phyloP scores from a whole-genome alignment of 2,329 filamentous ascomycete genomes.

The Pyricularia grisea region DNA sequence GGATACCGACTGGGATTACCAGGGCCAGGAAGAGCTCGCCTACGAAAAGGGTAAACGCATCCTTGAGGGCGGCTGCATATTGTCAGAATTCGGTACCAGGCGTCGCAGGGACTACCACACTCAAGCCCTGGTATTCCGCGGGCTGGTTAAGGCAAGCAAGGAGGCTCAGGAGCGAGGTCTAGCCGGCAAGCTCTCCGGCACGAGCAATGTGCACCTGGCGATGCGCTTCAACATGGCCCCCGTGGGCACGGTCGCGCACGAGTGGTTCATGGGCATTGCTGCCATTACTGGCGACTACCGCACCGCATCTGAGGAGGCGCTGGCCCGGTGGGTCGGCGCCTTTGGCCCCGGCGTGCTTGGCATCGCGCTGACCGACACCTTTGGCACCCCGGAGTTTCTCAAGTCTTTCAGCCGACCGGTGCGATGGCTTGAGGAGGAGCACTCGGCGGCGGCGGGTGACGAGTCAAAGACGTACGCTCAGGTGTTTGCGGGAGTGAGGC shows the following conservation, averaged over 20 bases:
- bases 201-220: conserved; percentile 93
- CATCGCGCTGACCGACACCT: conserved; percentile 92
- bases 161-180: conserved; percentile 49
- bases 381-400: conserved; percentile 85
- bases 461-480: conserved; percentile 61
- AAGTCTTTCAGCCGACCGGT: conserved; percentile 67
- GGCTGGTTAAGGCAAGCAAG: conserved; percentile 68
- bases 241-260: conserved; percentile 83
- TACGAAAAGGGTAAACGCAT: conserved; percentile 71
- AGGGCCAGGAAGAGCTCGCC: conserved; percentile 77
- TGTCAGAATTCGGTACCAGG: conserved; percentile 91
- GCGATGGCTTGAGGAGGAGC: conserved; percentile 25
- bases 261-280: conserved; percentile 99
- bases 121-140: conserved; percentile 83
- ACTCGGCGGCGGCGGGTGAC: conserved; percentile 21
- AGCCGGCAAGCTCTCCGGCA: conserved; percentile 73
- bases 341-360: conserved; percentile 79
- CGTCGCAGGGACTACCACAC: conserved; percentile 89
- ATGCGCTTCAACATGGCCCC: conserved; percentile 83
- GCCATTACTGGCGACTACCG: conserved; percentile 82
- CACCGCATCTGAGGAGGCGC: conserved; percentile 71
- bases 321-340: conserved; percentile 83
- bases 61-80: conserved; percentile 72
- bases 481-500: conserved; percentile 73
- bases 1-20: conserved; percentile 85